Evolutionary conservation across 129 eudicot species (phyloP), one percentile per base, ranked within the genome.

Genomic region (Pseudognaphalium luteoalbum): DNA sequence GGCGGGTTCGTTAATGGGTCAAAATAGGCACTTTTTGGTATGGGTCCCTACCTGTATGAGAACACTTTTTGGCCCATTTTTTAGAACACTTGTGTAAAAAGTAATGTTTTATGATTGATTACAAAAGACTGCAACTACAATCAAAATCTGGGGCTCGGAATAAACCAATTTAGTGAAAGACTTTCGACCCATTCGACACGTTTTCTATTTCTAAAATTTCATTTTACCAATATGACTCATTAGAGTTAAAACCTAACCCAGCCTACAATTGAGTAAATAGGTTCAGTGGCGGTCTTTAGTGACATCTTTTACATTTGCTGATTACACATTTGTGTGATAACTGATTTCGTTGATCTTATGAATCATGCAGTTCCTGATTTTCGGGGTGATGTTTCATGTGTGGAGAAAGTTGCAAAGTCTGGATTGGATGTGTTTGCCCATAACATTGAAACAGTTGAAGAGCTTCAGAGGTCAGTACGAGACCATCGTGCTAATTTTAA

Each of bases 381-480:
- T 76, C 89, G 96, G 68, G 98, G 98, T 44, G 90, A 94, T 63
- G 71, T 77, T 21, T 61, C 78, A 30, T 94, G 97, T 83, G 98
- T 94, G n/a, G 97, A 94, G 68, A 91, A 84, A 84, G 97, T 94
- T 72, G 96, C 98, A 71, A 85, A 83, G 66, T 94, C 97, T 22
- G 98, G 98, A 71, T 82, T 94, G 66, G 98, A 91, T 86, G 96
- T 94, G 56, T 82, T 91, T 75, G 98, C 98, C 69, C 98, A 94
- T 73, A 94, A 94, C 71, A 94, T 94, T 59, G 98, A 94, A 85
- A 94, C 98, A 7, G 97, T 94, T 37, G 98, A 89, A 88, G 98
- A 94, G 90, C 97, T 94, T 70, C 98, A 91, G 80, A 86, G 91
- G 68, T 85, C 70, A 20, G 98, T 94, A 15, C 83, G 98, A 75